Base-by-base conservation (phyloP, 2,329 filamentous ascomycete species). In the Harringtonia aguacate region DNA sequence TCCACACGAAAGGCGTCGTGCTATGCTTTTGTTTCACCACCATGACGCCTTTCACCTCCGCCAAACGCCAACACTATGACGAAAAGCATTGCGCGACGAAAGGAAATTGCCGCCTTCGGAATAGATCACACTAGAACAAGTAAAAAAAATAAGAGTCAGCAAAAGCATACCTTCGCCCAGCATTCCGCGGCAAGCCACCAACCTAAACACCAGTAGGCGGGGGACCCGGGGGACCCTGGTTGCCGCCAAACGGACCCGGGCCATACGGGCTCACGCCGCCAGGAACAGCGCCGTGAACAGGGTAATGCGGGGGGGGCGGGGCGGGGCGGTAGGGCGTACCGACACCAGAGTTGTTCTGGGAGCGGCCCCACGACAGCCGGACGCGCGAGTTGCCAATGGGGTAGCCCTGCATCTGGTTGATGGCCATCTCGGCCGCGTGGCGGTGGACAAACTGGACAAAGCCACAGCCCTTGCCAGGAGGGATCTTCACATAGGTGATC, bases 331-430 rank as follows among this genome's bases (percentile, higher is more conserved):
- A 97, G 47, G 92, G 92, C 54, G 92, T 97, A 53, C 92, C 92
- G 48, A 94, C 92, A 46, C 92, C 92, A 50, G 90, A 97, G 75
- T 98, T 98, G 79, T 97, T 98, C 75, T 98, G 92, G 44, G 86
- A 94, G 52, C 92, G 86, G 51, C 92, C 92, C 92, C 92, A 98
- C 63, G 87, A 95, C 54, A 98, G 77, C 58, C 92, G 88, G 48
- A 98, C 92, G 53, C 92, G 88, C 38, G 90, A 97, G 75, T 98
- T 98, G 45, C 92, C 92, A 58, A 98, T 98, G 21, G 92, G 92
- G 63, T 98, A 98, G 49, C 92, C 92, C 69, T 98, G 92, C 92
- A 98, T 98, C 69, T 98, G 92, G 70, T 98, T 98, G 77, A 98
- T 98, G 55, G 92, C 92, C 92, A 98, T 98, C 71, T 98, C 92